Evolutionary conservation across 1,284 basidiomycete species (phyloP), one percentile per base, ranked within the genome.

Genomic region (Moesziomyces parantarcticus): DNA sequence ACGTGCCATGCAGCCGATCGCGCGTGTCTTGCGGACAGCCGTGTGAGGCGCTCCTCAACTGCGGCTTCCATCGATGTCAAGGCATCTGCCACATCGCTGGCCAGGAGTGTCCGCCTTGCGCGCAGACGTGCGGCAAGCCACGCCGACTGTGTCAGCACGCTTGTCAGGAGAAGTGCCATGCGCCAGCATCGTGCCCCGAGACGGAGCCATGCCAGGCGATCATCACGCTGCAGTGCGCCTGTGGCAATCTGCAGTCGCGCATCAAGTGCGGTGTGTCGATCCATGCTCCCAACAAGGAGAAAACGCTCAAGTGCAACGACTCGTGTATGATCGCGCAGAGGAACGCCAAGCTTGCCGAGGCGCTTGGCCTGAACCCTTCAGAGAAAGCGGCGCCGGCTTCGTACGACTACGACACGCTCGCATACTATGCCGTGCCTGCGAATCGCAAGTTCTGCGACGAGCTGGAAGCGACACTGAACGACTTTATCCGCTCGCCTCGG

Each of bases 281-380:
- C 26, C 63, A 67, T 25, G 52, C 57, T 5, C 69, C 64, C 20
- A 72, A 58, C 62, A 71, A 66, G 50, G 73, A 72, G 29, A 71
- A 75, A 49, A 58, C 60, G 42, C 75, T 82, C 43, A 76, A 74
- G 58, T 83, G 81, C 72, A 82, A 69, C 47, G 79, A 80, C 48
- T 70, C 71, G 18, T 83, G 82, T 59, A 57, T 70, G 26, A 60
- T 82, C 11, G 82, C 82, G 6, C 77, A 79, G 63, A 73, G 82
- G n/a, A 83, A 83, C 47, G 78, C 80, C 14, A 76, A 74, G 56
- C 61, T 83, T 7, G 81, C 82, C 26, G 78, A 80, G 46, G 82
- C 82, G 9, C 62, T 83, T 5, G 82, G 82, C 18, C 69, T 83
- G 25, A 78, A 77, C 50, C 67, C 68, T 2, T 58, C 64, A 8